A percentile compares a stretch with the other conserved stretches of the same genome.
phyloP scores from a whole-genome alignment of 306 rosid genomes.

The Pueraria montana region DNA sequence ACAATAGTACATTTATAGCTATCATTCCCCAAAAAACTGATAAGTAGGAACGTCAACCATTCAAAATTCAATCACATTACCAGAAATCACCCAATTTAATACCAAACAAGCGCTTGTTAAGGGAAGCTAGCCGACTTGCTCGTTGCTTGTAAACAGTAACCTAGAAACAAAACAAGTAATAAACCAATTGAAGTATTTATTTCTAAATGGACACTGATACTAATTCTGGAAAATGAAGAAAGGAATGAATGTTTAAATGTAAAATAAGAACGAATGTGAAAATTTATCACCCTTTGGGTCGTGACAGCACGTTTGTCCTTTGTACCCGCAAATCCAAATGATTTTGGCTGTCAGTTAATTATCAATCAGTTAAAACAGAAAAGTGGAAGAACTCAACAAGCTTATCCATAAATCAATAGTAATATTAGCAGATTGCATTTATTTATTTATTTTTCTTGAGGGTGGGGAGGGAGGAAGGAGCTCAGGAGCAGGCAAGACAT shows the following conservation, averaged over 20 bases:
- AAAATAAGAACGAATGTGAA: conserved; percentile 33
- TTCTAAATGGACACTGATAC: conserved; percentile 23
- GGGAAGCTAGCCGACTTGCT: conserved; percentile 86
- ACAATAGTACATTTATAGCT: conserved; percentile 50
- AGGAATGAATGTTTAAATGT: conserved; percentile 27
- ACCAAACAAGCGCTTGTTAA: conserved; percentile 86
- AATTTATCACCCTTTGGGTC: conserved; percentile 83
- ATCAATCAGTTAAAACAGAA: conserved; percentile 36
- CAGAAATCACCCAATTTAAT: conserved; percentile 94
- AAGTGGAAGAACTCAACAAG: conserved; percentile 23
- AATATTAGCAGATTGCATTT: conserved; percentile 28
- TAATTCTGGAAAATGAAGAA: conserved; percentile 6
- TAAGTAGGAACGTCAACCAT: conserved; percentile 4
- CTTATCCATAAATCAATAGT: conserved; percentile 31
- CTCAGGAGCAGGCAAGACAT: conserved; percentile 28
- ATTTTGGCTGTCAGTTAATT: conserved; percentile 70
- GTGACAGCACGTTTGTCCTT: conserved; percentile 95
- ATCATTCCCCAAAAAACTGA: conserved; percentile 41
- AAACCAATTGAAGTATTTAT: conserved; percentile 37
- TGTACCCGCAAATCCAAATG: conserved; percentile 98
- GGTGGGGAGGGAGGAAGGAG: neutral
- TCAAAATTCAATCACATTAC: conserved; percentile 61
- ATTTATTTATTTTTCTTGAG: conserved; percentile 29
- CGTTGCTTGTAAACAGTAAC: conserved; percentile 89
- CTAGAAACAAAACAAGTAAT: conserved; percentile 60